Evolutionary conservation across 1,139 yeast genomes (phyloP).

Genomic region (Kluyveromyces sp.): DNA sequence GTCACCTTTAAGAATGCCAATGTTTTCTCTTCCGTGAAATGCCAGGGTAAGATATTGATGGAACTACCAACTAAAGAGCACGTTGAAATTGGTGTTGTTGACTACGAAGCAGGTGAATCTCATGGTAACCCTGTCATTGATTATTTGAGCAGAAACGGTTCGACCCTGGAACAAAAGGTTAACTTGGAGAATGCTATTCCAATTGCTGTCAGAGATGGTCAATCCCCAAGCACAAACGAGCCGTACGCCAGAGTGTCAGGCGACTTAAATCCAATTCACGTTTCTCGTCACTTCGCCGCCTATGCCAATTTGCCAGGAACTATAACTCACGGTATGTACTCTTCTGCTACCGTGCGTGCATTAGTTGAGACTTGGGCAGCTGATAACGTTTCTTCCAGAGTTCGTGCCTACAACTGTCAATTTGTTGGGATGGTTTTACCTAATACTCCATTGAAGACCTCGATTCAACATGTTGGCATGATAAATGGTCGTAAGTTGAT

Average conservation of each 20-base stretch:
- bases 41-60: conserved; percentile 77
- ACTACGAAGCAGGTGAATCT: conserved; percentile 86
- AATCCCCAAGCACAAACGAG: conserved; percentile 70
- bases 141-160: conserved; percentile 85
- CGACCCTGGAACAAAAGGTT: conserved; percentile 89
- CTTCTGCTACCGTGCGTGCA: conserved; percentile 91
- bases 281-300: conserved; percentile 86
- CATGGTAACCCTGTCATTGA: conserved; percentile 97
- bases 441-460: conserved; percentile 80
- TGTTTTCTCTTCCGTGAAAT: conserved; percentile 71
- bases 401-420: conserved; percentile 84
- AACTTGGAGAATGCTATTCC: conserved; percentile 88
- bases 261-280: conserved; percentile 97
- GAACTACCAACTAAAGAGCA: conserved; percentile 93
- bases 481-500: conserved; percentile 97
- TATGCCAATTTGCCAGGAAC: conserved; percentile 95
- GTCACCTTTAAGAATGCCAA: conserved; percentile 72
- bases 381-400: conserved; percentile 90
- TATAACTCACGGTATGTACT: conserved; percentile 98
- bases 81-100: conserved; percentile 78
- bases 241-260: conserved; percentile 97
- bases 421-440: conserved; percentile 98
- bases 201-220: conserved; percentile 50
- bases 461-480: conserved; percentile 96
- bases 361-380: conserved; percentile 99